Percentiles rank a stretch among this genome's conserved stretches.
Evolutionary conservation across 306 rosid species (phyloP).

Genomic region (Castanopsis chinensis): DNA sequence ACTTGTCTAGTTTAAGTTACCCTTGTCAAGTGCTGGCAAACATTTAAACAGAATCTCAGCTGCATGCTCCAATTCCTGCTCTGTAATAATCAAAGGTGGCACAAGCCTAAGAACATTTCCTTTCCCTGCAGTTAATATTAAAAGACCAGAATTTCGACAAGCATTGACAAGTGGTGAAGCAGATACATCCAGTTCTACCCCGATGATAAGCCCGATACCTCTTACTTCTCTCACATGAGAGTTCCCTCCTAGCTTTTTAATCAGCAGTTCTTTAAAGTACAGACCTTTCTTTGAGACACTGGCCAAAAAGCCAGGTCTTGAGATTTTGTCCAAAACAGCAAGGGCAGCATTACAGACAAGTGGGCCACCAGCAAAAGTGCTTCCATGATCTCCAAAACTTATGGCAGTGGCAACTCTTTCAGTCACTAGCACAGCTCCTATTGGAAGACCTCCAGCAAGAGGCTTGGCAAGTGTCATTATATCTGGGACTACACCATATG

Average conservation of each 20-base stretch:
- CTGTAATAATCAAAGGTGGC: conserved; percentile 81
- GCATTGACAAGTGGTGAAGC: conserved; percentile 69
- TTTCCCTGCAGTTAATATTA: conserved; percentile 80
- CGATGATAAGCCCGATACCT: conserved; percentile 71
- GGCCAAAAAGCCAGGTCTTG: conserved; percentile 53
- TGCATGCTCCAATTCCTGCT: conserved; percentile 68
- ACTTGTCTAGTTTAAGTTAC: conserved; percentile 18
- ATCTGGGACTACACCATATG: conserved; percentile 72
- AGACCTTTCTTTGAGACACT: conserved; percentile 67
- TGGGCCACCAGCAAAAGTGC: conserved; percentile 82
- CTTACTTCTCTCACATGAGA: conserved; percentile 69
- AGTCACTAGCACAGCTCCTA: conserved; percentile 77
- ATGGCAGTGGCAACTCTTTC: conserved; percentile 71
- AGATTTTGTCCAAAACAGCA: conserved; percentile 68
- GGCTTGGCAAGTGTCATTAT: conserved; percentile 97
- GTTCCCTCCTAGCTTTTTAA: conserved; percentile 67
- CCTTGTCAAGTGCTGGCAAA: conserved; percentile 50
- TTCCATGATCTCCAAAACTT: conserved; percentile 82
- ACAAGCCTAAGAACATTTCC: conserved; percentile 82
- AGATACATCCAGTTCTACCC: conserved; percentile 71
- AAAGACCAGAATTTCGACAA: conserved; percentile 65
- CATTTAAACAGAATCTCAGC: conserved; percentile 49
- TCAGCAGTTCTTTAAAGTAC: conserved; percentile 58
- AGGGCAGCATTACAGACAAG: conserved; percentile 77
- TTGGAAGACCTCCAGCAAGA: conserved; percentile 93